These are phyloP conservation scores for Trichomonascaceae sp. DNA, from an alignment of 1,139 yeast genomes.

Conservation along the genomic window DNA sequence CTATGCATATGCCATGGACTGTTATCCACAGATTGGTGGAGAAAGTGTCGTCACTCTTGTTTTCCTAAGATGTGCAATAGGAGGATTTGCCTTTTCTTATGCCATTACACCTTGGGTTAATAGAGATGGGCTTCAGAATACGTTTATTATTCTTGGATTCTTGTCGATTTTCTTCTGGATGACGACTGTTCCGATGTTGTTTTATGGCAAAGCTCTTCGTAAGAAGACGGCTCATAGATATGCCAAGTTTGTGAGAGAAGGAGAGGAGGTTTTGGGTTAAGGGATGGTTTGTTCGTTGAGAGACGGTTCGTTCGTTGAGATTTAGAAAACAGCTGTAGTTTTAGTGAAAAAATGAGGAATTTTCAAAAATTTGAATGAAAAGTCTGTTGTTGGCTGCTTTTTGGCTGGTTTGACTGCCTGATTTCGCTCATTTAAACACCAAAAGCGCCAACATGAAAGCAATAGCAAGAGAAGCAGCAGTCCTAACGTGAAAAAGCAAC, in stretches of 20 bases:
- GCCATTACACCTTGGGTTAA: constrained; percentile 45
- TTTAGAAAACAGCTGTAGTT: too few species aligned
- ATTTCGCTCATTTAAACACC: background rate
- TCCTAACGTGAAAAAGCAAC: too few species aligned
- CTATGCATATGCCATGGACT: constrained; percentile 48
- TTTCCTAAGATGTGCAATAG: constrained; percentile 28
- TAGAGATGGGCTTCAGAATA: constrained; percentile 39
- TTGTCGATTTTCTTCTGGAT: constrained; percentile 39
- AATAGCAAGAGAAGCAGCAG: too few species aligned
- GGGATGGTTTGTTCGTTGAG: too few species aligned
- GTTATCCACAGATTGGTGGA: constrained; percentile 46
- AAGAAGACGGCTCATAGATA: constrained; percentile 14
- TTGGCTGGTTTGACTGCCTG: too few species aligned
- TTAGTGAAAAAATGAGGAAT: too few species aligned
- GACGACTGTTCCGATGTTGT: constrained; percentile 38
- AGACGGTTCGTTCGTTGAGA: too few species aligned
- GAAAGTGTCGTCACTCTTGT: constrained; percentile 43
- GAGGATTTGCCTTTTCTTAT: constrained; percentile 43
- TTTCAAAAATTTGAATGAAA: too few species aligned
- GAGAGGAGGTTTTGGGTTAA: background rate
- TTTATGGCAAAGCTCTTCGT: constrained; percentile 23
- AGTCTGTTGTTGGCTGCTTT: too few species aligned
- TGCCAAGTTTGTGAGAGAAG: constrained; percentile 6
- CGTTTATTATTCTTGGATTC: constrained; percentile 41
- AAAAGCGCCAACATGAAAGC: too few species aligned